Evolutionary conservation across 164 flowering plant genomes (phyloP), one percentile per base, ranked within the genome.

Genomic region (Stephania yunnanensis): DNA sequence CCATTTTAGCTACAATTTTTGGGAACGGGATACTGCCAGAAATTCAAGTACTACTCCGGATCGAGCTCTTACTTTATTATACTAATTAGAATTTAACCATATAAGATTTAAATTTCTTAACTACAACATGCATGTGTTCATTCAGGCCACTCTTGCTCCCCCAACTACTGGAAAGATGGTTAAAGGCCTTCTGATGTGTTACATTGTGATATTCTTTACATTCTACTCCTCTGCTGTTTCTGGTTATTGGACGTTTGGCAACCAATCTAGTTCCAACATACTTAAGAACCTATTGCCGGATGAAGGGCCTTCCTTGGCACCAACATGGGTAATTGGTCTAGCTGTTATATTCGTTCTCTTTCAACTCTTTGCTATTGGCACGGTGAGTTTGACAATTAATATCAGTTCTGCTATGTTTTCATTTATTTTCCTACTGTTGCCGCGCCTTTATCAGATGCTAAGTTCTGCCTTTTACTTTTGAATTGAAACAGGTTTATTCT

Each of bases 21-120:
- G 99, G 99, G 46, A 95, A 92, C 76, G 99, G 99, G 44, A 95
- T 95, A 67, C 87, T 95, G 36, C 99, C 98, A 12, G 98, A 95
- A 83, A 95, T 95, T 75, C 99, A 95, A 78, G 99, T 93, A 85
- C 55, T 50, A 50, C 15, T 50, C 55, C 9, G 12, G 1, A 50
- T 7, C 55, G 9, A 50, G 55, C 55, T 50, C 55, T 50, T 11
- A 50, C 11, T 8, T 50, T 50, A 50, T 15, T 10, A 10, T 50
- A 15, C 15, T 10, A 10, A 50, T 50, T 50, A 63, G 8, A 61
- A 6, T 61, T 6, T 13, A 63, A 22, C 66, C 66, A 63, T 63
- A 63, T 63, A 15, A 3, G 68, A 6, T 67, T 73, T 36, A 36
- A 36, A 36, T 36, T 36, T 36, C 42, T 53, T 7, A 12, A 11